Conservation (phyloP, 1,284 basidiomycete species). For the Malassezia pachydermatis region DNA sequence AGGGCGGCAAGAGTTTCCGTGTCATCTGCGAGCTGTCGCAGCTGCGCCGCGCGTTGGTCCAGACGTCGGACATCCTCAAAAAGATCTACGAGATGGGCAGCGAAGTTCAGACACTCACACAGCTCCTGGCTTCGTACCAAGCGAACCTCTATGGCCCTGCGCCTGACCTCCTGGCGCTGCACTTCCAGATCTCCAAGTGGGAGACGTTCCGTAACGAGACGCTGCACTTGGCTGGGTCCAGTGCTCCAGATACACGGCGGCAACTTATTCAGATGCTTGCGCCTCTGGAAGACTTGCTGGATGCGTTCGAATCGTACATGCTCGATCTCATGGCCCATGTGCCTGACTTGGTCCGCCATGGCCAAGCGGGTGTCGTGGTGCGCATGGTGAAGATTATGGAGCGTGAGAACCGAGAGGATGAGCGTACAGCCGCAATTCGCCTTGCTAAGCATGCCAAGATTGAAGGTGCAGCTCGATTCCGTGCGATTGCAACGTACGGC, state of each 20-base stretch:
- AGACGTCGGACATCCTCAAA: conserved; percentile 87
- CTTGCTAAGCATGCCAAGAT: conserved; percentile 83
- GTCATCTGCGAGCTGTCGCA: conserved; percentile 62
- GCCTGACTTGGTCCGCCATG: conserved; percentile 64
- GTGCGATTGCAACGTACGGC: conserved; percentile 51
- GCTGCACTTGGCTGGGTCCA: conserved; percentile 49
- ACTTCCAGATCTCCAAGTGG: conserved; percentile 77
- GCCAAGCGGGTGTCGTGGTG: conserved; percentile 73
- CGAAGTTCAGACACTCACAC: conserved; percentile 67
- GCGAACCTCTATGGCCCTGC: conserved; percentile 66
- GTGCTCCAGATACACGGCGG: conserved; percentile 59
- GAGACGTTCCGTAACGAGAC: conserved; percentile 73
- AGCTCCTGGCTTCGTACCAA: conserved; percentile 66
- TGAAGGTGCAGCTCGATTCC: conserved; percentile 41
- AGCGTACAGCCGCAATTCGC: conserved; percentile 88
- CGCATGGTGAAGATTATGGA: conserved; percentile 87
- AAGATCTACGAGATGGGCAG: conserved; percentile 80
- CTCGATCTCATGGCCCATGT: conserved; percentile 66
- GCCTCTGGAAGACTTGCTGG: conserved; percentile 69
- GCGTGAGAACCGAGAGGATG: conserved; percentile 81
- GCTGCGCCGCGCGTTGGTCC: conserved; percentile 87
- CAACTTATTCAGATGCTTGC: conserved; percentile 74
- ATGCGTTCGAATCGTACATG: conserved; percentile 78
- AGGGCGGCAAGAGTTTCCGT: conserved; percentile 30
- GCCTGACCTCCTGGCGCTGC: conserved; percentile 76